phyloP scores from a whole-genome alignment of 2,329 filamentous ascomycete genomes.

The Xylaria multiplex region DNA sequence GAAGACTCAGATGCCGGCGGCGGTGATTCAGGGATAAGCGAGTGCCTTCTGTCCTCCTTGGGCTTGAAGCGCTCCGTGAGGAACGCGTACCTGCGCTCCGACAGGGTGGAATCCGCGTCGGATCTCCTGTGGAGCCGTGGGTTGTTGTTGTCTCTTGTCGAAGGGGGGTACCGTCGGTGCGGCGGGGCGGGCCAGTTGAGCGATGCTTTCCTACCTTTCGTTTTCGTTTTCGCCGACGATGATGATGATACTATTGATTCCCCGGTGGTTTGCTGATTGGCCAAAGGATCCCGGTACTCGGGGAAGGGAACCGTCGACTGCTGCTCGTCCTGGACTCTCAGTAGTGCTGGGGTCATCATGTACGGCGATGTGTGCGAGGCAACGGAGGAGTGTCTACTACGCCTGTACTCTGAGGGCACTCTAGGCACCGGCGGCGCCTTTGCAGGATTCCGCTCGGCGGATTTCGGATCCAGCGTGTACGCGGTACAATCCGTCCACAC shows the following conservation, averaged over 20 bases:
- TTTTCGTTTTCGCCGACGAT: background rate
- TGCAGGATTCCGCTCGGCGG: background rate
- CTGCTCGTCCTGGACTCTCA: background rate
- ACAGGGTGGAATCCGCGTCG: slow-evolving; percentile 31
- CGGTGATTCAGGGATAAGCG: slow-evolving; percentile 13
- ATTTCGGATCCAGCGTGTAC: slow-evolving; percentile 32
- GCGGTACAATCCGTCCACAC: slow-evolving; percentile 44
- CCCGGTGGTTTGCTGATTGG: background rate
- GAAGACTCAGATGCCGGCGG: too few relatives aligned
- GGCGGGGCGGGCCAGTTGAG: slow-evolving; percentile 37
- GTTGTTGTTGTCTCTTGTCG: slow-evolving; percentile 18
- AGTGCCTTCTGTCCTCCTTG: slow-evolving; percentile 13
- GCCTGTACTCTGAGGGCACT: slow-evolving; percentile 36
- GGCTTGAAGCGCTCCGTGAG: slow-evolving; percentile 30
- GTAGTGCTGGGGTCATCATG: too few relatives aligned
- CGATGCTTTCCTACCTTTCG: background rate
- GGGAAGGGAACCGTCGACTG: slow-evolving; percentile 1
- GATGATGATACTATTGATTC: background rate
- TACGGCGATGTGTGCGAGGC: background rate
- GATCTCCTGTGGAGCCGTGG: slow-evolving; percentile 31
- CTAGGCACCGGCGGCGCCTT: slow-evolving; percentile 39
- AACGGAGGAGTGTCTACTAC: background rate
- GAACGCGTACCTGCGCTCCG: slow-evolving; percentile 33
- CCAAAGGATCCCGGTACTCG: background rate
- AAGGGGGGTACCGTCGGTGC: background rate